phyloP scores from a whole-genome alignment of 768 basidiomycete genomes.

The Kwoniella sp. region DNA sequence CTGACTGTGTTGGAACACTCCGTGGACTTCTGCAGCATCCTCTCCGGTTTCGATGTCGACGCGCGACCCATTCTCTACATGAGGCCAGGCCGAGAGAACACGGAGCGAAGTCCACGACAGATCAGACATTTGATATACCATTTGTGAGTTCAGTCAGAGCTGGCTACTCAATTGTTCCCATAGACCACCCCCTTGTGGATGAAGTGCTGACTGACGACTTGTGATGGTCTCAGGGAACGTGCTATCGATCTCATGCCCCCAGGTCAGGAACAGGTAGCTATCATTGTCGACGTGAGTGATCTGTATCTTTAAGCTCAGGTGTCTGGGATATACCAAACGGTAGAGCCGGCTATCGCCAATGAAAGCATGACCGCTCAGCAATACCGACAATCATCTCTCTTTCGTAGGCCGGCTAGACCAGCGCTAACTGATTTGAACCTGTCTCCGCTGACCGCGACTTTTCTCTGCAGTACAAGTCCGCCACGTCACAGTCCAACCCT shows the following conservation, averaged over 20 bases:
- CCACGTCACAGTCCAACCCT: conserved; percentile 79
- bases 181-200: not conserved
- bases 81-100: conserved; percentile 85
- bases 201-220: not conserved
- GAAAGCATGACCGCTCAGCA: no score
- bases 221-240: conserved; percentile 66
- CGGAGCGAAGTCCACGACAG: conserved; percentile 73
- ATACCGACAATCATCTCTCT: no score
- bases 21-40: conserved; percentile 60
- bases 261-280: conserved; percentile 72
- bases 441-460: no score
- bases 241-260: conserved; percentile 86
- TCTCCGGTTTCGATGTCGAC: conserved; percentile 82
- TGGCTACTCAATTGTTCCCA: no score
- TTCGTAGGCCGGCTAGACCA: no score
- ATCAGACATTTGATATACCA: conserved; percentile 84
- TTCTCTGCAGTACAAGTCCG: conserved; percentile 65
- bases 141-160: conserved; percentile 74
- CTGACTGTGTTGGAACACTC: not conserved
- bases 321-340: no score
- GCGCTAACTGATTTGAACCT: no score
- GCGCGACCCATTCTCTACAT: conserved; percentile 87
- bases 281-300: conserved; percentile 35
- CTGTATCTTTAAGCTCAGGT: no score
- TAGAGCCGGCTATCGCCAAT: no score